These are phyloP conservation scores for Eleusine indica DNA, from an alignment of 176 grass and related monocot genomes.

Conservation along the genomic window DNA sequence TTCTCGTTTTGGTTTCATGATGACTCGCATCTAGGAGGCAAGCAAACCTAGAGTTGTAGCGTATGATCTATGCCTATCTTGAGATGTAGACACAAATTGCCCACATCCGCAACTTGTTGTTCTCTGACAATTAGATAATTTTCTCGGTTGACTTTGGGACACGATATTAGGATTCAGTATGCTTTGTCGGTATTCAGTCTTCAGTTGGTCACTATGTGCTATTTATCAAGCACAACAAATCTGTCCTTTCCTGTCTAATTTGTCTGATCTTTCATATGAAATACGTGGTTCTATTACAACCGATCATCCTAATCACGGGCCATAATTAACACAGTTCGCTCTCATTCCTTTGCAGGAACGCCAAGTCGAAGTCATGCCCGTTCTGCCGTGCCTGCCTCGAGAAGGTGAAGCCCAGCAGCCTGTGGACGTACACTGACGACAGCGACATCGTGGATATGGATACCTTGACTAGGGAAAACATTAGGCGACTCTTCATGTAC, in stretches of 20 bases:
- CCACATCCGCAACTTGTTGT: background rate
- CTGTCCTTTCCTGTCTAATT: constrained; percentile 1
- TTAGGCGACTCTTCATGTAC: constrained; percentile 60
- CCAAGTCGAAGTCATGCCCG: constrained; percentile 61
- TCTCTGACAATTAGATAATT: background rate
- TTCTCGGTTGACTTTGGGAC: background rate
- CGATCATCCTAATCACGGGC: background rate
- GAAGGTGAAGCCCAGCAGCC: constrained; percentile 47
- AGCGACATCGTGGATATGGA: constrained; percentile 58
- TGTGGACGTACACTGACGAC: constrained; percentile 56
- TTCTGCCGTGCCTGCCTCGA: constrained; percentile 62
- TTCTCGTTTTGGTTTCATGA: background rate
- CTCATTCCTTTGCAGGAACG: constrained; percentile 43
- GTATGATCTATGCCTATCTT: constrained; percentile 10
- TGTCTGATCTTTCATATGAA: background rate
- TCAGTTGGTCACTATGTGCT: background rate
- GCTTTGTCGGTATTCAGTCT: background rate
- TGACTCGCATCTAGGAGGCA: background rate
- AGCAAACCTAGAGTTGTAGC: background rate
- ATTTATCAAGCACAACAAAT: background rate
- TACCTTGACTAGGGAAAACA: constrained; percentile 56
- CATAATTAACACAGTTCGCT: background rate
- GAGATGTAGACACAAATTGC: background rate
- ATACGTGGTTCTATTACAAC: background rate
- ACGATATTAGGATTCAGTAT: background rate